Conservation (phyloP, 176 grass and related monocot species). For the Oryza brachyantha region DNA sequence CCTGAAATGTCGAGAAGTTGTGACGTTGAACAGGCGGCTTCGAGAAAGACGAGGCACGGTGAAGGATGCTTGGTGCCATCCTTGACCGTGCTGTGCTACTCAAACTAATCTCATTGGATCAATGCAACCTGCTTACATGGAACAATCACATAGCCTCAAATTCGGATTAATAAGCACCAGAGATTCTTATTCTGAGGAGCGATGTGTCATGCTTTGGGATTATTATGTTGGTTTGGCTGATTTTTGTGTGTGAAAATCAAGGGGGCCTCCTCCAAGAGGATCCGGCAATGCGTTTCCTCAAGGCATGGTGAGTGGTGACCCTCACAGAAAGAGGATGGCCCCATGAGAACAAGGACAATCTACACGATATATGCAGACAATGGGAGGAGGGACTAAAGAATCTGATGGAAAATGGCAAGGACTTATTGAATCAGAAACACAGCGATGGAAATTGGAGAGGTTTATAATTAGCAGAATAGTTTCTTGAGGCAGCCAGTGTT, state of each 20-base stretch:
- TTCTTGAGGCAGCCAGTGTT: not conserved
- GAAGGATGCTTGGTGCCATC: conserved; percentile 15
- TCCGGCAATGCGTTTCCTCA: not conserved
- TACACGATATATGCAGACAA: conserved; percentile 15
- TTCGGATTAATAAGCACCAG: too few species aligned
- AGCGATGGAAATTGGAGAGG: conserved; percentile 15
- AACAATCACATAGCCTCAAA: not conserved
- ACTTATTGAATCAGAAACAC: conserved; percentile 14
- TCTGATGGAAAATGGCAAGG: conserved; percentile 16
- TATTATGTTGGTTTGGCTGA: not conserved
- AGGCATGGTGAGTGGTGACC: conserved; percentile 9
- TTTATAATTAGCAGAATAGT: conserved; percentile 19
- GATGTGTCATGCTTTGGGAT: not conserved
- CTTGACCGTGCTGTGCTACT: not conserved
- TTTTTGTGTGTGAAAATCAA: not conserved
- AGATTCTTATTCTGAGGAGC: too few species aligned
- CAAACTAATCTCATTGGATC: too few species aligned
- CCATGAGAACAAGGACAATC: conserved; percentile 14
- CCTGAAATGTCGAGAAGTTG: not conserved
- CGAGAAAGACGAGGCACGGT: conserved; percentile 25
- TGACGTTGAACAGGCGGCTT: not conserved
- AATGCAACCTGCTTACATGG: too few species aligned
- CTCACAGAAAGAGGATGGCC: not conserved
- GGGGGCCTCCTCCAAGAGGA: not conserved
- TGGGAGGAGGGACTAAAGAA: conserved; percentile 21